Percentiles rank a stretch among this genome's conserved stretches.
phyloP scores from a whole-genome alignment of 2,329 filamentous ascomycete genomes.

The Pyrenophora seminiperda region DNA sequence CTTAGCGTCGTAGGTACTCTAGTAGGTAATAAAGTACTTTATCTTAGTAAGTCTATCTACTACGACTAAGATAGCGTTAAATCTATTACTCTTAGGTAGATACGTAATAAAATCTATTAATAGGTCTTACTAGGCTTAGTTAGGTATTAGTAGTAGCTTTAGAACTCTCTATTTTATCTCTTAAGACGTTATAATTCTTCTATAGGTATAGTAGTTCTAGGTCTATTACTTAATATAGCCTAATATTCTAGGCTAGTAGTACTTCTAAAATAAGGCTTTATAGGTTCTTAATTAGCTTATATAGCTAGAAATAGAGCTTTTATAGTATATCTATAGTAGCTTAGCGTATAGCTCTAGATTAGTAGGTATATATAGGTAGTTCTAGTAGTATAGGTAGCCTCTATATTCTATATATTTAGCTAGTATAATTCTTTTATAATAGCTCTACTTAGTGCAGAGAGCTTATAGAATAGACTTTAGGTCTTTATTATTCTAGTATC shows the following conservation, averaged over 20 bases:
- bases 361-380: not conserved
- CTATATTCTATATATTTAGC: not conserved
- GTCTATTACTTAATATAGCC: no score
- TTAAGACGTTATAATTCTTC: no score
- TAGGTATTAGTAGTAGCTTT: no score
- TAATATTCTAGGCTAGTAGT: no score
- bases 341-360: not conserved
- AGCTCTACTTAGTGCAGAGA: not conserved
- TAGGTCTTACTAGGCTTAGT: no score
- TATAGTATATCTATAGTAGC: not conserved
- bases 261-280: not conserved
- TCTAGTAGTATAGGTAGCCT: no score
- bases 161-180: no score
- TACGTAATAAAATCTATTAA: constrained; percentile 1
- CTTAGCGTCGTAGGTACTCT: no score
- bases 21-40: no score
- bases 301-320: not conserved
- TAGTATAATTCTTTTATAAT: no score
- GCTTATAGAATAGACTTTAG: not conserved
- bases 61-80: not conserved
- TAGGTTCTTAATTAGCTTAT: not conserved
- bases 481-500: not conserved
- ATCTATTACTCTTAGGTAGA: not conserved
- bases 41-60: not conserved
- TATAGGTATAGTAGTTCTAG: no score